Percentiles rank a stretch among this genome's conserved stretches.
phyloP scores from a whole-genome alignment of 2,329 filamentous ascomycete species.

The Exophiala spinifera region DNA sequence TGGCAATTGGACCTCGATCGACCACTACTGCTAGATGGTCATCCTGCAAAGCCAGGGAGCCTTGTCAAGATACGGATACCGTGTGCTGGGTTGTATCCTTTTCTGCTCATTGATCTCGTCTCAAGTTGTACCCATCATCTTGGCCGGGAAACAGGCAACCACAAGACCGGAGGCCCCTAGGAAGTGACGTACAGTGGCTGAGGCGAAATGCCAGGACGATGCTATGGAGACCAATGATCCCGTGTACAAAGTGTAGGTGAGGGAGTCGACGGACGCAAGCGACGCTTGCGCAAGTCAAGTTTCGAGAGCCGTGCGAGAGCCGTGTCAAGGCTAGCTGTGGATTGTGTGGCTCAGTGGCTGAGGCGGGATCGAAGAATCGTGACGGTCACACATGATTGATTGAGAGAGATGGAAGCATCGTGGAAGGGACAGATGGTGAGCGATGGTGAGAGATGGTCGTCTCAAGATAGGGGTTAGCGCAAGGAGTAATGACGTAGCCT shows the following conservation, averaged over 20 bases:
- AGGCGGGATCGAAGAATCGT: background rate
- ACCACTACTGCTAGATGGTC: background rate
- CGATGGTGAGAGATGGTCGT: slow-evolving; percentile 5
- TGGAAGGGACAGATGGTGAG: background rate
- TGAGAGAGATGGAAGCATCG: background rate
- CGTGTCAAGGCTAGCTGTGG: too few species aligned
- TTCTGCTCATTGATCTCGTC: background rate
- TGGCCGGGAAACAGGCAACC: background rate
- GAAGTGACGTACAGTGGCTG: background rate
- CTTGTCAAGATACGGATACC: background rate
- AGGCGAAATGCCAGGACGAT: background rate
- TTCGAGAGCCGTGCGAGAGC: too few species aligned
- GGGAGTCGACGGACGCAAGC: too few species aligned
- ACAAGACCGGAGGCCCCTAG: background rate
- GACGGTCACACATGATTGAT: background rate
- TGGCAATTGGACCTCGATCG: background rate
- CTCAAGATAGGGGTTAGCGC: slow-evolving; percentile 5
- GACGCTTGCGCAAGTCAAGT: too few species aligned
- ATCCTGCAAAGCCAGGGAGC: background rate
- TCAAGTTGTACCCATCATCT: background rate
- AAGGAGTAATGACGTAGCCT: slow-evolving; percentile 5
- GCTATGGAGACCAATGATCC: background rate
- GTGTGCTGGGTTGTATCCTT: background rate
- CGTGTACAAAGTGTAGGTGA: background rate
- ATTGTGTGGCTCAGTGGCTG: background rate